Percentiles rank a stretch among this genome's conserved stretches.
Conservation (phyloP, 2,329 filamentous ascomycete genomes). For the Blastomyces parvus region DNA sequence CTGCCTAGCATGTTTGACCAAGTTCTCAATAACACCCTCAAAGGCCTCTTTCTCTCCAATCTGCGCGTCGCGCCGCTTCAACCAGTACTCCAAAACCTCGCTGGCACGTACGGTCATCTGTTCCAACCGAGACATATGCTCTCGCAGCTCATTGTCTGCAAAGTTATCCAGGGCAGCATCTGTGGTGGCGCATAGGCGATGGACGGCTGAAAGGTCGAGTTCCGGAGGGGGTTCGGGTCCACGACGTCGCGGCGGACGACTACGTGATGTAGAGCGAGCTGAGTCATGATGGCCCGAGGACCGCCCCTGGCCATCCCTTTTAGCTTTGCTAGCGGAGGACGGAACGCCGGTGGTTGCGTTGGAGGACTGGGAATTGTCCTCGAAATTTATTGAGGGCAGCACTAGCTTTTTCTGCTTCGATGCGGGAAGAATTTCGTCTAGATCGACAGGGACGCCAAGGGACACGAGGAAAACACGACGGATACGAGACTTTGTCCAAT, state of each 20-base stretch:
- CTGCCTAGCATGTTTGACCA: conserved; percentile 84
- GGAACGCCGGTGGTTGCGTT: conserved; percentile 26
- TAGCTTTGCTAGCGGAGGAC: conserved; percentile 15
- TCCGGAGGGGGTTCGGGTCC: conserved; percentile 58
- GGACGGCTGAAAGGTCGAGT: conserved; percentile 68
- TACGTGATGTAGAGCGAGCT: conserved; percentile 23
- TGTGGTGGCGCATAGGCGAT: conserved; percentile 71
- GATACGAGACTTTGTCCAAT: conserved; percentile 96
- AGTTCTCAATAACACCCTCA: conserved; percentile 91
- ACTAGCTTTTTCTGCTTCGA: conserved; percentile 98
- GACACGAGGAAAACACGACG: conserved; percentile 91
- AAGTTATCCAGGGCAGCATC: conserved; percentile 72
- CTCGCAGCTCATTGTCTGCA: conserved; percentile 63
- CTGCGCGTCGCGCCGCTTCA: conserved; percentile 73
- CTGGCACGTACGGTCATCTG: conserved; percentile 61
- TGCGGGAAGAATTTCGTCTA: conserved; percentile 93
- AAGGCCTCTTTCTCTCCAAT: conserved; percentile 86
- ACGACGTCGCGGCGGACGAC: conserved; percentile 30
- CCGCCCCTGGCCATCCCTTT: conserved; percentile 11
- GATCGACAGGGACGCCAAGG: conserved; percentile 86
- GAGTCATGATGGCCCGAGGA: conserved; percentile 21
- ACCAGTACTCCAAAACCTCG: conserved; percentile 78
- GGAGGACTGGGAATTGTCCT: conserved; percentile 46
- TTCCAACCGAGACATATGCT: conserved; percentile 61
- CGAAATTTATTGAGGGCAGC: conserved; percentile 64